Conservation (phyloP, 2,329 filamentous ascomycete species). For the Pyrenophora seminiperda region DNA sequence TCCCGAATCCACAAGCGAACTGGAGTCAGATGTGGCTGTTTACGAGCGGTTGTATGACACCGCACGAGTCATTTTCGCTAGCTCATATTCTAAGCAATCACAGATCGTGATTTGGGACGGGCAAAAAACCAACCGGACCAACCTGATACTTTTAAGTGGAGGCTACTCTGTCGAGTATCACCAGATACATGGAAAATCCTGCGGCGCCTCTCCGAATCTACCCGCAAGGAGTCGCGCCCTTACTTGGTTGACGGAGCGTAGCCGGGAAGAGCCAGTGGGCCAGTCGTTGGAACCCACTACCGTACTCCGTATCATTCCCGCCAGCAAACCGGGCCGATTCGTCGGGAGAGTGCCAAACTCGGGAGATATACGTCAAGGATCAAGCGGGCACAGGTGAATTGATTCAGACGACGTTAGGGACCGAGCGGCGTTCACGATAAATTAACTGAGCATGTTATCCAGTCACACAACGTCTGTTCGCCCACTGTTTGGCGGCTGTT, state of each 20-base stretch:
- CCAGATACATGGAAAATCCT: slow-evolving; percentile 6
- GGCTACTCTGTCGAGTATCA: slow-evolving; percentile 3
- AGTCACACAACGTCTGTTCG: slow-evolving; percentile 28
- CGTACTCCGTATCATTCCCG: too few relatives aligned
- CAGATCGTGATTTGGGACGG: slow-evolving; percentile 3
- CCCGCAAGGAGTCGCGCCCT: slow-evolving; percentile 18
- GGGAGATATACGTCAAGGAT: slow-evolving; percentile 27
- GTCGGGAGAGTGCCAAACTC: slow-evolving; percentile 18
- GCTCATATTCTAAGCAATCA: neutral
- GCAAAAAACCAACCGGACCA: slow-evolving; percentile 6
- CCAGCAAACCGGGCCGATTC: slow-evolving; percentile 20
- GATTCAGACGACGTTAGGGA: slow-evolving; percentile 5
- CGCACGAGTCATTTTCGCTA: slow-evolving; percentile 5
- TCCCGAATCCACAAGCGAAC: neutral
- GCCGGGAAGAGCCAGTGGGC: slow-evolving; percentile 3
- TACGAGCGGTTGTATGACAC: neutral
- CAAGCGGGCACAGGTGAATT: slow-evolving; percentile 14
- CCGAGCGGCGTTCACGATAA: slow-evolving; percentile 34
- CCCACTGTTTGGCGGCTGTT: slow-evolving; percentile 15
- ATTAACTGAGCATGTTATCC: slow-evolving; percentile 18
- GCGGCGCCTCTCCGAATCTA: slow-evolving; percentile 12
- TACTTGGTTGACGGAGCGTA: neutral
- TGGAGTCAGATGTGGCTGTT: slow-evolving; percentile 3
- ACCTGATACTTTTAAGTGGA: slow-evolving; percentile 1
- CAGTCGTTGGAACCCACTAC: slow-evolving; percentile 8